Evolutionary conservation across 768 basidiomycete species (phyloP).

Genomic region (Kwoniella mangroviensis): DNA sequence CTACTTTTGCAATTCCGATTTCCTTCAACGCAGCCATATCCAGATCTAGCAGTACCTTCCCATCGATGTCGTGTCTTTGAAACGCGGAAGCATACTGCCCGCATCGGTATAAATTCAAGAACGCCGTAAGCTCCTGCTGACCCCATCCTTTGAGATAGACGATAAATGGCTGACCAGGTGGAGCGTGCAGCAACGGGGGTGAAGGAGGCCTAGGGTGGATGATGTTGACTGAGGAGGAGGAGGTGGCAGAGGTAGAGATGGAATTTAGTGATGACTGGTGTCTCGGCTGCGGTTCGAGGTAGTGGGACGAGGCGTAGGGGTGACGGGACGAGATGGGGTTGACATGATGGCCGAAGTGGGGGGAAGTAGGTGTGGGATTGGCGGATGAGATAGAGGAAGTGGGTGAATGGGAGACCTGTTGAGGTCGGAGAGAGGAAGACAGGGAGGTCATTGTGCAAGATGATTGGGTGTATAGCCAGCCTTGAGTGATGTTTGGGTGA

Average conservation of each 20-base stretch:
- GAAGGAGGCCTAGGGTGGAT: constrained; percentile 44
- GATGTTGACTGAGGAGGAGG: constrained; percentile 20
- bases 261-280: constrained; percentile 26
- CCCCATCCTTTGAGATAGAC: constrained; percentile 55
- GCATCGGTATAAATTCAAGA: constrained; percentile 80
- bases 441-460: constrained; percentile 4
- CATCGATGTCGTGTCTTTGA: constrained; percentile 84
- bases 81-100: constrained; percentile 71
- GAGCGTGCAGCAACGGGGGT: constrained; percentile 43
- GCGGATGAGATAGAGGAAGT: constrained; percentile 46
- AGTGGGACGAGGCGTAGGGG: constrained; percentile 11
- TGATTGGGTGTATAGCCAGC: neutral
- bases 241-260: constrained; percentile 28
- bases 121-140: constrained; percentile 63
- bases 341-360: constrained; percentile 37
- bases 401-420: constrained; percentile 34
- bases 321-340: constrained; percentile 12
- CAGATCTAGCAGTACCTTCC: constrained; percentile 86
- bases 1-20: constrained; percentile 85
- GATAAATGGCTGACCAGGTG: constrained; percentile 41
- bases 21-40: constrained; percentile 86
- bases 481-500: neutral
- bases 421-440: constrained; percentile 23
- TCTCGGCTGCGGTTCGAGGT: constrained; percentile 18
- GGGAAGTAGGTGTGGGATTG: constrained; percentile 51